These are phyloP conservation scores for Casuarina equisetifolia DNA, from an alignment of 306 rosid species.

Conservation along the genomic window DNA sequence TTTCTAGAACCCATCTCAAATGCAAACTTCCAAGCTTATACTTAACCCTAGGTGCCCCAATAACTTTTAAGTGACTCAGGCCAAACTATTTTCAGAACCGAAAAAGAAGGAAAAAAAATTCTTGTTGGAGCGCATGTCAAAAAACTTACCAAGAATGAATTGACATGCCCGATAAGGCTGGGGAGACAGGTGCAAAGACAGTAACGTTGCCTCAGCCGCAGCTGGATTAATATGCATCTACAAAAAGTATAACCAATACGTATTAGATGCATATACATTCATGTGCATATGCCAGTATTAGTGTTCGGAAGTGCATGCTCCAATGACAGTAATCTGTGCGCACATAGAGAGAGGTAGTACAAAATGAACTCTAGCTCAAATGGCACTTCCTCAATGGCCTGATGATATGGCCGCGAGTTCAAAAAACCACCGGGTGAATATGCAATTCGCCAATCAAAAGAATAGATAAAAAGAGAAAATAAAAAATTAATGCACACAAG, in stretches of 20 bases:
- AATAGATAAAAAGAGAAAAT: too few species aligned
- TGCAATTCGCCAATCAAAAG: not conserved
- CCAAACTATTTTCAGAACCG: not conserved
- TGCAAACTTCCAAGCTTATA: not conserved
- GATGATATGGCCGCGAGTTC: not conserved
- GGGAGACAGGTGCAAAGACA: conserved; percentile 69
- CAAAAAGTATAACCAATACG: conserved; percentile 26
- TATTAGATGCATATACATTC: not conserved
- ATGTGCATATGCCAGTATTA: conserved; percentile 4
- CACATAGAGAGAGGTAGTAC: not conserved
- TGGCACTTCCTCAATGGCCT: not conserved
- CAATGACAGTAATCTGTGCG: not conserved
- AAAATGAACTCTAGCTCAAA: not conserved
- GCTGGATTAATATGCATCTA: conserved; percentile 82
- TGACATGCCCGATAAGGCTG: conserved; percentile 87
- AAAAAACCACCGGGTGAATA: not conserved
- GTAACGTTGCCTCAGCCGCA: conserved; percentile 72
- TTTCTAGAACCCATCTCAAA: not conserved
- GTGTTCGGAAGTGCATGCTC: not conserved
- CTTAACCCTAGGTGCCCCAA: not conserved
- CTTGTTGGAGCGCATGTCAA: conserved; percentile 2
- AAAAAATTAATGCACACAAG: not conserved
- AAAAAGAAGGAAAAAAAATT: not conserved
- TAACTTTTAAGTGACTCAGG: not conserved
- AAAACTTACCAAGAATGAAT: conserved; percentile 79